Percentiles rank a stretch among this genome's conserved stretches.
phyloP scores from a whole-genome alignment of 345 rosid genomes.

The Bretschneidera sinensis region DNA sequence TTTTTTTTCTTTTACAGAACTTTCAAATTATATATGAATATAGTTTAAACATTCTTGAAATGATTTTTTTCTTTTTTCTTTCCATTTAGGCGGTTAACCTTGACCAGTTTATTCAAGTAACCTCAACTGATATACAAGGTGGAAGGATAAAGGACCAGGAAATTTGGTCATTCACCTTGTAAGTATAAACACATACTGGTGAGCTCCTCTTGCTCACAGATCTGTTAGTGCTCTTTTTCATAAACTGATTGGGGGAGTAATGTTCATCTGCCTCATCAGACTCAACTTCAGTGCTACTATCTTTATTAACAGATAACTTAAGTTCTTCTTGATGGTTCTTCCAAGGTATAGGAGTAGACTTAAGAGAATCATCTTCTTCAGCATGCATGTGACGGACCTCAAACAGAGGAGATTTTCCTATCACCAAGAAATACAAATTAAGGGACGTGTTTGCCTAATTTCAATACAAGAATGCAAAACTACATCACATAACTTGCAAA shows the following conservation, averaged over 20 bases:
- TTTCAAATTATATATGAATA: too few relatives aligned
- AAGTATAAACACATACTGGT: conserved; percentile 61
- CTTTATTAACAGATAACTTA: conserved; percentile 27
- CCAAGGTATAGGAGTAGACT: conserved; percentile 28
- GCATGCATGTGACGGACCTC: conserved; percentile 63
- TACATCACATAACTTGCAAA: background rate
- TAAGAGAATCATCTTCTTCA: conserved; percentile 36
- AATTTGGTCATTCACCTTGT: conserved; percentile 47
- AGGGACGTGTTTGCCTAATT: background rate
- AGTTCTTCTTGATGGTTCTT: conserved; percentile 36
- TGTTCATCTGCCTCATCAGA: conserved; percentile 61
- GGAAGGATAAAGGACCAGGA: background rate
- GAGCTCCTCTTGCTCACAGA: conserved; percentile 38
- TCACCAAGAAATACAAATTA: conserved; percentile 14
- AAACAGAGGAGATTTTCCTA: conserved; percentile 73
- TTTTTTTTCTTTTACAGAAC: too few relatives aligned
- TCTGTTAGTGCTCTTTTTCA: conserved; percentile 26
- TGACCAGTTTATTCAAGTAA: too few relatives aligned
- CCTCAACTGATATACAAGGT: background rate
- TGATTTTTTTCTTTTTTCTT: too few relatives aligned
- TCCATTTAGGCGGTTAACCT: too few relatives aligned
- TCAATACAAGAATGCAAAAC: too few relatives aligned
- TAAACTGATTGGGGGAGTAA: conserved; percentile 25
- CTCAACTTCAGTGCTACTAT: conserved; percentile 29
- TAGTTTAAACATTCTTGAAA: too few relatives aligned